These are phyloP conservation scores for Citropsis articulata DNA, from an alignment of 345 rosid species.

Conservation along the genomic window DNA sequence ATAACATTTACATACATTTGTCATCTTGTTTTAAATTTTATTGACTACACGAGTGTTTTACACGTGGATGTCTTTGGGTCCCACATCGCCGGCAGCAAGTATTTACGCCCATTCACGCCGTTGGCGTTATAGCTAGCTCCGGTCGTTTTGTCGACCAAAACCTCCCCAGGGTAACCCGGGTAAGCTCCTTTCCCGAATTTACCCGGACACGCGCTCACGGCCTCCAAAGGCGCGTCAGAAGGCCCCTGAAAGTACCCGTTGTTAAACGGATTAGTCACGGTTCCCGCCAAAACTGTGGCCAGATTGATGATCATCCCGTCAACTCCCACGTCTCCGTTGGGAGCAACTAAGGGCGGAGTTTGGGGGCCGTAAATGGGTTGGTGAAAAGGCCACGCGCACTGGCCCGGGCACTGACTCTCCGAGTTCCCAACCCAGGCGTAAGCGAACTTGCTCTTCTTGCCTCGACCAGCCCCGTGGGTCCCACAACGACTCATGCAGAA, in stretches of 20 bases:
- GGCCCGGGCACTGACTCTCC: conserved; percentile 65
- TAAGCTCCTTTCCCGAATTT: conserved; percentile 71
- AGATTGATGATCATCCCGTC: conserved; percentile 85
- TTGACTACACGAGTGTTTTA: conserved; percentile 44
- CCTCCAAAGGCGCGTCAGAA: conserved; percentile 66
- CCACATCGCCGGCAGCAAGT: conserved; percentile 90
- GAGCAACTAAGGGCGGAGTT: conserved; percentile 60
- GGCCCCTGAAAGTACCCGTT: conserved; percentile 74
- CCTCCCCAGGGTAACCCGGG: conserved; percentile 71
- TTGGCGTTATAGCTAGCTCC: conserved; percentile 67
- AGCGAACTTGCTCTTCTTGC: conserved; percentile 22
- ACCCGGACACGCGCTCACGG: conserved; percentile 79
- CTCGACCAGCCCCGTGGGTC: conserved; percentile 43
- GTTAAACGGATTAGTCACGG: conserved; percentile 78
- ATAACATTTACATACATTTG: too few species aligned
- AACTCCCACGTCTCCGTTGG: conserved; percentile 82
- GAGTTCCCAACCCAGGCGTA: conserved; percentile 88
- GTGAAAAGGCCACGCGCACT: conserved; percentile 94
- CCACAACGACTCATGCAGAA: conserved; percentile 82
- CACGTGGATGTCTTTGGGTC: conserved; percentile 69
- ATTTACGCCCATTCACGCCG: conserved; percentile 63
- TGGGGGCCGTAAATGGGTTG: conserved; percentile 83
- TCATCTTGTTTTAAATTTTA: too few species aligned
- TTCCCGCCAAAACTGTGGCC: conserved; percentile 73
- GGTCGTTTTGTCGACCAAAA: conserved; percentile 49